These are phyloP conservation scores for Mycena indigotica DNA, from an alignment of 768 basidiomycete species.

Conservation along the genomic window DNA sequence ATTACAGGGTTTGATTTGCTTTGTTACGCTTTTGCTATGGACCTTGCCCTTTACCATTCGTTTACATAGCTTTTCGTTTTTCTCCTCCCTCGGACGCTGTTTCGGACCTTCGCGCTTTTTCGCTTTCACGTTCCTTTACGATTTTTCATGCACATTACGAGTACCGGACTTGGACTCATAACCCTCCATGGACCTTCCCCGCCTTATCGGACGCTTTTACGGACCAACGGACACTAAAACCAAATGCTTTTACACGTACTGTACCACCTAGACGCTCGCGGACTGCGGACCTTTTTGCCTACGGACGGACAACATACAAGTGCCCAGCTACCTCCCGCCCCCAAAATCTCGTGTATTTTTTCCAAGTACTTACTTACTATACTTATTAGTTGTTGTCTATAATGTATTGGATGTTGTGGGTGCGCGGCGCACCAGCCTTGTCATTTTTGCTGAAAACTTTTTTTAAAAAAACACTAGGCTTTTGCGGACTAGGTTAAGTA, in stretches of 20 bases:
- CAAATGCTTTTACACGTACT: not conserved
- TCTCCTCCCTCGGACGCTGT: conserved; percentile 8
- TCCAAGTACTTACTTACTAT: not conserved
- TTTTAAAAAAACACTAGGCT: too few species aligned
- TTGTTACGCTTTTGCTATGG: conserved; percentile 3
- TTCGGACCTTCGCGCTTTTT: conserved; percentile 6
- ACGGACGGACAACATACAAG: not conserved
- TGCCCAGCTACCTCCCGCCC: too few species aligned
- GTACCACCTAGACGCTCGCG: not conserved
- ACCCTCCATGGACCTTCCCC: conserved; percentile 3
- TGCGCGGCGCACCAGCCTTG: not conserved
- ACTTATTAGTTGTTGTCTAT: not conserved
- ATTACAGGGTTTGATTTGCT: conserved; percentile 1
- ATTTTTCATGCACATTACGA: conserved; percentile 22
- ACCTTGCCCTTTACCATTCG: not conserved
- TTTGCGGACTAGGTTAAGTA: too few species aligned
- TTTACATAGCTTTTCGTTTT: not conserved
- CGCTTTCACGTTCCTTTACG: conserved; percentile 20
- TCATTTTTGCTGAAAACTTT: too few species aligned
- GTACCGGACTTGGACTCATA: conserved; percentile 7
- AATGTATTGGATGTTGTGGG: not conserved
- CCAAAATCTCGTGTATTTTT: not conserved
- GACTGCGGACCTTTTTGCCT: not conserved
- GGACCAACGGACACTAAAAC: not conserved
- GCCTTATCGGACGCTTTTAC: not conserved